phyloP scores from a whole-genome alignment of 768 basidiomycete genomes.

The Mycena rosella region DNA sequence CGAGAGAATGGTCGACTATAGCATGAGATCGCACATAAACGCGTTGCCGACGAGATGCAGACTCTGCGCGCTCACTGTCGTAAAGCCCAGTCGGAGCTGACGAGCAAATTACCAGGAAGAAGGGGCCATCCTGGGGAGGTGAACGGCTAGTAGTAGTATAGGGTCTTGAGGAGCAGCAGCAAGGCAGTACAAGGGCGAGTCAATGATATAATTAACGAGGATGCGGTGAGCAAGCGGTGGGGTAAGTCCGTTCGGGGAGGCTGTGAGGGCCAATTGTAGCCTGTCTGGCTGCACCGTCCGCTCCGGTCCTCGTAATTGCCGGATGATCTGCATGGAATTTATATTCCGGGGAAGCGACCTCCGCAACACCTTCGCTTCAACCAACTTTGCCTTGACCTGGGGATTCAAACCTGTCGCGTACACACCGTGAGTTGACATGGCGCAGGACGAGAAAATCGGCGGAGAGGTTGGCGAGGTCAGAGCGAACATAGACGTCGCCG shows the following conservation, averaged over 20 bases:
- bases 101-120: slow-evolving; percentile 5
- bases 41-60: not conserved
- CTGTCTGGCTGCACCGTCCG: not conserved
- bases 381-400: no score
- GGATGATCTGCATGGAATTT: not conserved
- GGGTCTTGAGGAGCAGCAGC: not conserved
- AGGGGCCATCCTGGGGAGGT: slow-evolving; percentile 5
- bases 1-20: slow-evolving; percentile 13
- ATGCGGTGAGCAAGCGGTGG: not conserved
- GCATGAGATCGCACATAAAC: slow-evolving; percentile 24
- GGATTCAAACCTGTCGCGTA: no score
- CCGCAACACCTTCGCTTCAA: slow-evolving; percentile 40
- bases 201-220: not conserved
- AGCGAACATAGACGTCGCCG: slow-evolving; percentile 73
- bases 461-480: slow-evolving; percentile 83
- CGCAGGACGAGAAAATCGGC: slow-evolving; percentile 63
- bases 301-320: slow-evolving; percentile 2
- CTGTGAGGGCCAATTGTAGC: no score
- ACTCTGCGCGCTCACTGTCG: slow-evolving; percentile 11
- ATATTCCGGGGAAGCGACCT: slow-evolving; percentile 6
- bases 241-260: not conserved
- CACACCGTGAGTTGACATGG: no score
- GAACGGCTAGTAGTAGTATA: slow-evolving; percentile 1
- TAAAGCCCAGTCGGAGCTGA: slow-evolving; percentile 1
- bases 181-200: slow-evolving; percentile 20